Conservation (phyloP, 2,329 filamentous ascomycete species). For the Fusarium lyarnte region DNA sequence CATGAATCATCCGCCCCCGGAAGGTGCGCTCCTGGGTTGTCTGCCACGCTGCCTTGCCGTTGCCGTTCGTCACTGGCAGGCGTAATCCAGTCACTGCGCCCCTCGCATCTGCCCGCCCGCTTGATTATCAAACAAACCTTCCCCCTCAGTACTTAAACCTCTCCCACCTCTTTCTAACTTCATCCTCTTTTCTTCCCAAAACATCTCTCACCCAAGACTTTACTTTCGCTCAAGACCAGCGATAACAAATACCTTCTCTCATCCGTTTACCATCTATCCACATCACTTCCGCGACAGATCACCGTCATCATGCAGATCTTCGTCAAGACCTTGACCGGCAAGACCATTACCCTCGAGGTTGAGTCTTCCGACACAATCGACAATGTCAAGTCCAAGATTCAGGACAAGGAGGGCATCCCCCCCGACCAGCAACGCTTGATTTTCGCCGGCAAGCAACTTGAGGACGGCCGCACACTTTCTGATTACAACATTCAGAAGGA, state of each 20-base stretch:
- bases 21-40: slow-evolving; percentile 33
- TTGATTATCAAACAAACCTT: slow-evolving; percentile 39
- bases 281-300: slow-evolving; percentile 42
- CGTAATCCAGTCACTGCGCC: slow-evolving; percentile 44
- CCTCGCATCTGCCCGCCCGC: slow-evolving; percentile 28
- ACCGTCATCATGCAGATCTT: slow-evolving; percentile 89
- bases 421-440: slow-evolving; percentile 96
- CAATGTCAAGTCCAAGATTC: slow-evolving; percentile 98
- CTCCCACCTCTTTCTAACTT: slow-evolving; percentile 35
- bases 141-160: slow-evolving; percentile 47
- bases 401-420: slow-evolving; percentile 98
- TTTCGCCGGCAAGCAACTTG: slow-evolving; percentile 96
- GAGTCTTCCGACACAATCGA: slow-evolving; percentile 94
- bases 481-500: slow-evolving; percentile 70
- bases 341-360: slow-evolving; percentile 68
- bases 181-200: slow-evolving; percentile 18
- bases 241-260: slow-evolving; percentile 1
- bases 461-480: slow-evolving; percentile 76
- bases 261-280: slow-evolving; percentile 29
- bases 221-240: slow-evolving; percentile 19
- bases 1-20: slow-evolving; percentile 50
- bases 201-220: slow-evolving; percentile 16
- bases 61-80: slow-evolving; percentile 36
- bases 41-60: slow-evolving; percentile 21
- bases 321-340: slow-evolving; percentile 93